A percentile compares a stretch with the other conserved stretches of the same genome.
These are phyloP conservation scores for Ustilago curta DNA, from an alignment of 1,284 basidiomycete species.

Conservation along the genomic window DNA sequence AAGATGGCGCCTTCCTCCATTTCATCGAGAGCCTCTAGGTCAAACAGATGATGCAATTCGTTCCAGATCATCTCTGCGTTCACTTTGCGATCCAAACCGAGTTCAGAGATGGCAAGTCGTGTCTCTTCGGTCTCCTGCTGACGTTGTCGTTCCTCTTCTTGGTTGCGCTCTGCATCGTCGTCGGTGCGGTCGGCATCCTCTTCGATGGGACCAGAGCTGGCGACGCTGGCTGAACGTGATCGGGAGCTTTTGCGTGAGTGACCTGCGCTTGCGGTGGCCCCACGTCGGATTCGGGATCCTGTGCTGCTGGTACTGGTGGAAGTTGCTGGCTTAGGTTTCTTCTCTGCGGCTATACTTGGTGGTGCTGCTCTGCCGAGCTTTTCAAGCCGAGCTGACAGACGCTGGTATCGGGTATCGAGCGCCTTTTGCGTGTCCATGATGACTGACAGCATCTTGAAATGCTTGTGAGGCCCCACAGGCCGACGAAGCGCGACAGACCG, in stretches of 20 bases:
- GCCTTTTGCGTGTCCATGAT: constrained; percentile 47
- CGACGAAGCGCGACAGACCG: constrained; percentile 54
- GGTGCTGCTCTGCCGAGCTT: constrained; percentile 39
- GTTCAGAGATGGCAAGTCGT: constrained; percentile 36
- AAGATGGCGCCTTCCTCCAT: constrained; percentile 54
- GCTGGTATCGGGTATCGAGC: constrained; percentile 31
- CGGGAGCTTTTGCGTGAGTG: constrained; percentile 29
- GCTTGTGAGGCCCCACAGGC: constrained; percentile 60
- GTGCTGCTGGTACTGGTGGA: constrained; percentile 15
- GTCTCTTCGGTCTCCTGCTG: constrained; percentile 37
- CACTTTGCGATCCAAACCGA: constrained; percentile 41
- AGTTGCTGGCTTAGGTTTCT: constrained; percentile 23
- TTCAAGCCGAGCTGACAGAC: constrained; percentile 33
- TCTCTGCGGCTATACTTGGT: constrained; percentile 30
- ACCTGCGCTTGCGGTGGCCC: neutral
- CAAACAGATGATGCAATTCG: constrained; percentile 53
- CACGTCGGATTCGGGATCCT: constrained; percentile 26
- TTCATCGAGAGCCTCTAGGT: constrained; percentile 59
- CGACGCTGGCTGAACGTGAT: constrained; percentile 45
- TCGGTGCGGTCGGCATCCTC: constrained; percentile 41
- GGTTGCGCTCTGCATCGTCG: constrained; percentile 31
- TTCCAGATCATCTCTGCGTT: constrained; percentile 45
- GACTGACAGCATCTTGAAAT: constrained; percentile 61
- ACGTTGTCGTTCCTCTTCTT: constrained; percentile 40
- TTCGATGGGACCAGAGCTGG: constrained; percentile 34